A percentile compares a stretch with the other conserved stretches of the same genome.
Evolutionary conservation across 352 stramenopile species (phyloP).

Genomic region (Phytophthora cactorum): DNA sequence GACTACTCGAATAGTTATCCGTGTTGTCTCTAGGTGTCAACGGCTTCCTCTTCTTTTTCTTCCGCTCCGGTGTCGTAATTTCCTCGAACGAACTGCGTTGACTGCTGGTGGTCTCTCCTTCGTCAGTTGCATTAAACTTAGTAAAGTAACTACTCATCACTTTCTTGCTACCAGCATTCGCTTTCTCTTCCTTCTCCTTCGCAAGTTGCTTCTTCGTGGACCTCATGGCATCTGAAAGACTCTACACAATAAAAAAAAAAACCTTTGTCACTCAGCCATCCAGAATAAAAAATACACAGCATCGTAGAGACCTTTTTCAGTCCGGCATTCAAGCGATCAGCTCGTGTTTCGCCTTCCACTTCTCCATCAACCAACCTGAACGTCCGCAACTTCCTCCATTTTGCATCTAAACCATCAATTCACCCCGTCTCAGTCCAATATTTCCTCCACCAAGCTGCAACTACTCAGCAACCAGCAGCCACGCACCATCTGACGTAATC

Average conservation of each 20-base stretch:
- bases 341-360: constrained; percentile 62
- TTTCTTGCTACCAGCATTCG: constrained; percentile 30
- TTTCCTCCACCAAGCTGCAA: not conserved
- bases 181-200: constrained; percentile 34
- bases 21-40: constrained; percentile 24
- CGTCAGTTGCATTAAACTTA: constrained; percentile 3
- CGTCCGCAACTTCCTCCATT: constrained; percentile 81
- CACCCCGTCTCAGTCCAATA: constrained; percentile 12
- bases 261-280: not conserved
- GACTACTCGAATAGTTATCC: constrained; percentile 3
- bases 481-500: constrained; percentile 48
- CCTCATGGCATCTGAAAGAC: constrained; percentile 36
- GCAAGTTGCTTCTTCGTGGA: constrained; percentile 35
- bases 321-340: constrained; percentile 61
- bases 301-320: constrained; percentile 45
- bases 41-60: constrained; percentile 27
- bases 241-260: constrained; percentile 11
- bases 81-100: constrained; percentile 21
- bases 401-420: constrained; percentile 44
- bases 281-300: not conserved
- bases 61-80: constrained; percentile 8
- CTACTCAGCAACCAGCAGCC: constrained; percentile 3
- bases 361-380: constrained; percentile 68
- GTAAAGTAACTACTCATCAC: constrained; percentile 41
- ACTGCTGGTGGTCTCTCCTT: constrained; percentile 21